A percentile compares a stretch with the other conserved stretches of the same genome.
Conservation (phyloP, 2,329 filamentous ascomycete species). For the Calonectria ilicicola region DNA sequence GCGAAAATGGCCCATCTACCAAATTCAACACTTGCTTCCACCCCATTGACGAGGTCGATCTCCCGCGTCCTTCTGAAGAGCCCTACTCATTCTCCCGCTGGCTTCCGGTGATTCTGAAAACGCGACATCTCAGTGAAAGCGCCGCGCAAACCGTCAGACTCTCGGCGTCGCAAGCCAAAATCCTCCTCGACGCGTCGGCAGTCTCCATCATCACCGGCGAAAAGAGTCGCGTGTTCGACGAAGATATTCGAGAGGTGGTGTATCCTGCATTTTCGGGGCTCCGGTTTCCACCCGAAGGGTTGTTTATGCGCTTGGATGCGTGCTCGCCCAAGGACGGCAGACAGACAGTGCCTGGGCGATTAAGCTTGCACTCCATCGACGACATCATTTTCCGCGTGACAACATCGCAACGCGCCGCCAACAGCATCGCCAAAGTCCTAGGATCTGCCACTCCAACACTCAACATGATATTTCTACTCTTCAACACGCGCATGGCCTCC, state of each 20-base stretch:
- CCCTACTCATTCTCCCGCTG: constrained; percentile 56
- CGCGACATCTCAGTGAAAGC: constrained; percentile 42
- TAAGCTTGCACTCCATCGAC: constrained; percentile 43
- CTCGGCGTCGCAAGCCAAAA: constrained; percentile 41
- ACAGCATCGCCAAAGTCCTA: constrained; percentile 42
- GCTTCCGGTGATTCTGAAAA: constrained; percentile 53
- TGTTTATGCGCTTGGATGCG: constrained; percentile 16
- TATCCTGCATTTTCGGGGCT: constrained; percentile 26
- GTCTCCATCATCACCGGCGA: constrained; percentile 47
- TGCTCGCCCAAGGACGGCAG: constrained; percentile 12
- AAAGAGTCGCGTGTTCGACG: constrained; percentile 46
- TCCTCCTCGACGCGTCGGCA: constrained; percentile 44
- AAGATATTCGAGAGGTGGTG: constrained; percentile 48
- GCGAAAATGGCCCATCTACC: neutral
- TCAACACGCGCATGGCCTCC: constrained; percentile 1
- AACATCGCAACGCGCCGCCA: constrained; percentile 52
- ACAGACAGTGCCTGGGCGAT: constrained; percentile 24
- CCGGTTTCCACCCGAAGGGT: neutral
- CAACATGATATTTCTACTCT: neutral
- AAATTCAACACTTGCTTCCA: constrained; percentile 20
- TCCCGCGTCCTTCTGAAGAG: constrained; percentile 32
- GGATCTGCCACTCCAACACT: constrained; percentile 25
- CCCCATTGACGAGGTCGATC: neutral
- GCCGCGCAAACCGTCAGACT: constrained; percentile 47
- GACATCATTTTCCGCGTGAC: constrained; percentile 53